Evolutionary conservation across 2,329 filamentous ascomycete genomes (phyloP), one percentile per base, ranked within the genome.

Genomic region (Curvularia sp.): DNA sequence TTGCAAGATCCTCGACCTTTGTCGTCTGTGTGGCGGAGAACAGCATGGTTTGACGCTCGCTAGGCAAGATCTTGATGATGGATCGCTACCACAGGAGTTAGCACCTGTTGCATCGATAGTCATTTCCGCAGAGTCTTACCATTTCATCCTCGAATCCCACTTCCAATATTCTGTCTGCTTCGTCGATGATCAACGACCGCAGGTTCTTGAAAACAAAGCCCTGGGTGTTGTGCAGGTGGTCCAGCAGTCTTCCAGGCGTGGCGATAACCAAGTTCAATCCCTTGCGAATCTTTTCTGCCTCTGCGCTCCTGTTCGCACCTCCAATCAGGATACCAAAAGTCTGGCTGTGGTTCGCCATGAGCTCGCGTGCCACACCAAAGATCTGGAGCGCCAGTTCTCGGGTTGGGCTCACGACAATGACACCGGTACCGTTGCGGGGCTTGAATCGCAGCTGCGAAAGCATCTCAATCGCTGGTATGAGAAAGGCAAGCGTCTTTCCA

Each of bases 91-190:
- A 15, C 5, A 3, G 1, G 18, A 48, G 13, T 48, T 48, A 48
- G 44, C 44, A 8, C 28, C 33, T 22, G 30, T 22, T 12, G 18
- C 44, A 8, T 20, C 10, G 10, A 48, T 28, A 2, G 31, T 20
- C 12, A 3, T 48, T 22, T 48, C n/a, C 30, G 18, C 18, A 31
- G 4, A 48, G 18, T 8, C 44, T 6, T 33, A 48, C 44, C 91
- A 99, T 97, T 81, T 99, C 95, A 73, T 98, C 95, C 78, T 99
- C 95, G 83, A 99, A 99, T 70, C 95, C 94, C 62, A 97, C 92
- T 80, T 99, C 95, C 44, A 99, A 82, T 63, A 99, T 97, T 48
- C 95, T 89, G 76, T 99, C 95, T 18, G 95, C 95, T 80, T 99
- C 95, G 71, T 99, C 95, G 67, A 98, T 97, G 66, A 99, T 87